A percentile compares a stretch with the other conserved stretches of the same genome.
These are phyloP conservation scores for Microthlaspi erraticum DNA, from an alignment of 345 rosid genomes.

Conservation along the genomic window DNA sequence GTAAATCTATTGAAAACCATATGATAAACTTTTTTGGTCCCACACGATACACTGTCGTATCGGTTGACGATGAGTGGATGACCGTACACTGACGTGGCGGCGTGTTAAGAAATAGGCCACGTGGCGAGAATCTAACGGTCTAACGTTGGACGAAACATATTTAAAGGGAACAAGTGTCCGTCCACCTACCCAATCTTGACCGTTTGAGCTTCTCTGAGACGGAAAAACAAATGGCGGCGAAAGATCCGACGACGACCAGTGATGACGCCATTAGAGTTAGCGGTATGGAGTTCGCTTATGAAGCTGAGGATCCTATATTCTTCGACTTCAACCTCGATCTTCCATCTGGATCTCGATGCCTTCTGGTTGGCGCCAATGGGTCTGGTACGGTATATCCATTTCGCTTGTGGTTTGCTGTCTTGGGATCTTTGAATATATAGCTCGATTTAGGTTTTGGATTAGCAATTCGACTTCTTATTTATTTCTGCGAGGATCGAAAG, in stretches of 20 bases:
- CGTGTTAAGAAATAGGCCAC: not conserved
- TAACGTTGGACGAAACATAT: constrained; percentile 27
- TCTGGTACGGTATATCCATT: constrained; percentile 60
- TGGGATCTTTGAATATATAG: not conserved
- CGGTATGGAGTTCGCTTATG: constrained; percentile 85
- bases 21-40: no score
- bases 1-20: no score
- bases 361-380: constrained; percentile 93
- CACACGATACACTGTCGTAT: not conserved
- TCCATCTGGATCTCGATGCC: constrained; percentile 83
- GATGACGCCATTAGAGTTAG: constrained; percentile 59
- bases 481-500: not conserved
- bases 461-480: not conserved
- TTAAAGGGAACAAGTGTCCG: not conserved
- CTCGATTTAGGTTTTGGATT: constrained; percentile 8
- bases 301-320: constrained; percentile 66
- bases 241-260: constrained; percentile 13
- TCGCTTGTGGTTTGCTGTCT: not conserved
- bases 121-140: constrained; percentile 22
- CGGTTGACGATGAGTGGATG: not conserved
- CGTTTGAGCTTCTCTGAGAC: constrained; percentile 28
- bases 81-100: not conserved
- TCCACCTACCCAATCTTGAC: constrained; percentile 12
- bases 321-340: constrained; percentile 67
- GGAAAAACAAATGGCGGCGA: constrained; percentile 49